Conservation (phyloP, 345 rosid species). For the Gossypium mustelinum region DNA sequence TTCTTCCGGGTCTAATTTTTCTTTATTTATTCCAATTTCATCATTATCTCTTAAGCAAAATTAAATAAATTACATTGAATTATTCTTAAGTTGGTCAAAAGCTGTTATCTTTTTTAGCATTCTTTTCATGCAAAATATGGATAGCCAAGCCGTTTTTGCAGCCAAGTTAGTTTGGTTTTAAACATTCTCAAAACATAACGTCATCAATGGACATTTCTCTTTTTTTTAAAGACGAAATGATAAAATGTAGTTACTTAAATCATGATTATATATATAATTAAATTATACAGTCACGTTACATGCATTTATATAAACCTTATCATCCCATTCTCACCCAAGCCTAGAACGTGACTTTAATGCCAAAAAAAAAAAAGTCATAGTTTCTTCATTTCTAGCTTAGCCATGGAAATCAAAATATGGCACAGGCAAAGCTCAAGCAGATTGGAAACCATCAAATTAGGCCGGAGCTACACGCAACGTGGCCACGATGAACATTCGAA, state of each 20-base stretch:
- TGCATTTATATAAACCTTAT: not conserved
- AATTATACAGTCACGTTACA: not conserved
- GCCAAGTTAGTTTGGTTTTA: not conserved
- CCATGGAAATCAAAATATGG: constrained; percentile 19
- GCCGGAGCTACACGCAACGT: constrained; percentile 14
- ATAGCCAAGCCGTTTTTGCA: not conserved
- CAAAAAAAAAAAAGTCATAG: not conserved
- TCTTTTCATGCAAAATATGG: not conserved
- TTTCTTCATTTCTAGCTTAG: not conserved
- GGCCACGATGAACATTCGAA: not conserved
- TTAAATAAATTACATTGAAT: not conserved
- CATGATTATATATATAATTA: not conserved
- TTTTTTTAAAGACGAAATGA: not conserved
- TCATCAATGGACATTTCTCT: not conserved
- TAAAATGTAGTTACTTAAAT: not conserved
- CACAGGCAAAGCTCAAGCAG: constrained; percentile 12
- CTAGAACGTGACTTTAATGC: not conserved
- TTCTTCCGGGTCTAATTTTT: not conserved
- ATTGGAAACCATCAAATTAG: constrained; percentile 15
- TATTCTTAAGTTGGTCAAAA: not conserved
- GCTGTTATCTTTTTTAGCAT: not conserved
- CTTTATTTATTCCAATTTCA: not conserved
- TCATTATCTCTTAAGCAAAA: not conserved
- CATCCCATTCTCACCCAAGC: not conserved
- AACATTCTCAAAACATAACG: not conserved